Base-by-base conservation (phyloP, 345 rosid species). In the Linum tenue region DNA sequence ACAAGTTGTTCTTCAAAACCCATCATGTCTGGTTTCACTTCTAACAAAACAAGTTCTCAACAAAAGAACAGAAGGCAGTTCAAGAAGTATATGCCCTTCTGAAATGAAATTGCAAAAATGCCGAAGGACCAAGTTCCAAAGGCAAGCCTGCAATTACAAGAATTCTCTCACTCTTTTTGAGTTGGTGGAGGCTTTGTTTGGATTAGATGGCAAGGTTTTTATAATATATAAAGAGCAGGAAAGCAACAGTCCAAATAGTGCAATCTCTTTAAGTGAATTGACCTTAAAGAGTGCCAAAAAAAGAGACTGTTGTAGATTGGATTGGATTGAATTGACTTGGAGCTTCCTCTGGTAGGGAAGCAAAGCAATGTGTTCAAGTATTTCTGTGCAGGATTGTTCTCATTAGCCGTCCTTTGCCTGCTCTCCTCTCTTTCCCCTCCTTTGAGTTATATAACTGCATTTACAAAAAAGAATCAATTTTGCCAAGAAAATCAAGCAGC, bases 251-350 rank as follows among this genome's bases (percentile, higher is more conserved):
- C 15, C 53, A 48, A 48, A 9, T 48, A 12, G 53, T 48, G 53
- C 9, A 48, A 71, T 80, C 63, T 50, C 82, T 0, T 15, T 6
- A 48, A 79, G 87, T 84, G 75, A 82, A 86, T 78, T 85, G 88
- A 82, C 82, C 75, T 76, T 64, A 77, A 73, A 64, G 69, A 78
- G 76, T 76, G 72, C 76, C 56, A 3, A 41, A 41, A 41, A 8
- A 41, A 41, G 44, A 1, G 44, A 41, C 9, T 8, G 44, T 4
- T 41, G 9, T 41, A 41, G 44, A 8, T 41, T 41, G 44, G n/a
- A n/a, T n/a, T n/a, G n/a, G 6, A 41, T 4, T 41, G 6, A 41
- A 41, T 4, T 41, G 5, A 41, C 44, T 1, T 8, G 44, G 9
- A 41, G 44, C 44, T 41, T 41, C 44, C n/a, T n/a, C n/a, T n/a